Conservation (phyloP, 179 eudicot genomes). For the Actinidia arguta region DNA sequence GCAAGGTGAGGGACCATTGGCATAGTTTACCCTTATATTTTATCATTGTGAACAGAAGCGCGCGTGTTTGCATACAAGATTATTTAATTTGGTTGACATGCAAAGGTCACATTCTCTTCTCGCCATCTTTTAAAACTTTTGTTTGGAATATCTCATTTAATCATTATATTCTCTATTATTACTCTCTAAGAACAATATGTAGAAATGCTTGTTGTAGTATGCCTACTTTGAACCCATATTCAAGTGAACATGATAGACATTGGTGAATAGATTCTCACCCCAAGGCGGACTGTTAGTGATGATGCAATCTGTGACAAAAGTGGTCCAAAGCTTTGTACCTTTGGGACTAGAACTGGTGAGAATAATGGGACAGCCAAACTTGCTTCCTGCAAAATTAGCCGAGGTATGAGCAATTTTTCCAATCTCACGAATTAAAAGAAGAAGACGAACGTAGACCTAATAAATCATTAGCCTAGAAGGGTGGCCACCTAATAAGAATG, state of each 20-base stretch:
- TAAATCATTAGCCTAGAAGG: neutral
- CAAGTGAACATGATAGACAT: neutral
- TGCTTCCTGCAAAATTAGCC: conserved; percentile 66
- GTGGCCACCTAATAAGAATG: neutral
- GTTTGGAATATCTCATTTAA: neutral
- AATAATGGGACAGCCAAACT: conserved; percentile 83
- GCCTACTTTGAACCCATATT: conserved; percentile 1
- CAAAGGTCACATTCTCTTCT: neutral
- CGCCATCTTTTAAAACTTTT: neutral
- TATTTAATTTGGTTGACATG: neutral
- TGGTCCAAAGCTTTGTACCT: conserved; percentile 90
- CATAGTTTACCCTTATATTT: no score
- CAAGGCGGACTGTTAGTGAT: conserved; percentile 80
- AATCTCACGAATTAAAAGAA: neutral
- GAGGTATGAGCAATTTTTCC: conserved; percentile 15
- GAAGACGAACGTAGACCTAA: neutral
- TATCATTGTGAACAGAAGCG: neutral
- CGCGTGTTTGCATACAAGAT: neutral
- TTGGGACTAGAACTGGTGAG: conserved; percentile 86
- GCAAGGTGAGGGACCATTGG: no score
- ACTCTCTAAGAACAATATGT: neutral
- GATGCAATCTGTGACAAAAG: conserved; percentile 78
- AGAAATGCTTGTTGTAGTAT: neutral
- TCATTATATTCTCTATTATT: neutral
- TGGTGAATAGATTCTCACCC: conserved; percentile 60